Percentiles rank a stretch among this genome's conserved stretches.
These are phyloP conservation scores for Clitocybe nebularis DNA, from an alignment of 1,284 basidiomycete genomes.

Conservation along the genomic window DNA sequence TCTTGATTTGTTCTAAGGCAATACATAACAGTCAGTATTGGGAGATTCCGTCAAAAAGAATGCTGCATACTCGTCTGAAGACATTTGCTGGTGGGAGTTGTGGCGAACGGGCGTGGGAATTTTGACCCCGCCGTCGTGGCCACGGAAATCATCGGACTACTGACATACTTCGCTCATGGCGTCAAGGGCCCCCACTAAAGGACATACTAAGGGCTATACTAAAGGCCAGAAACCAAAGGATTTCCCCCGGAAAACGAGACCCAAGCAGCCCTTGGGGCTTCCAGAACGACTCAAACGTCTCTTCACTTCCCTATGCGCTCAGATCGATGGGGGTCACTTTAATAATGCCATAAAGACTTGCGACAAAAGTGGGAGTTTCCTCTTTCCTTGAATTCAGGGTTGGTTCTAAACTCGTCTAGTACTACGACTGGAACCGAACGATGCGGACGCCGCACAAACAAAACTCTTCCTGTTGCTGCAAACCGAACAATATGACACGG, in stretches of 20 bases:
- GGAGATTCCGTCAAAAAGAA: neutral
- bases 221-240: conserved; percentile 19
- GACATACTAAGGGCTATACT: conserved; percentile 5
- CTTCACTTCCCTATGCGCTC: conserved; percentile 76
- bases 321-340: conserved; percentile 68
- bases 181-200: conserved; percentile 8
- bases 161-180: conserved; percentile 11
- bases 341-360: conserved; percentile 70
- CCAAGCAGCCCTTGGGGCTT: conserved; percentile 50
- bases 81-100: conserved; percentile 38
- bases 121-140: conserved; percentile 3
- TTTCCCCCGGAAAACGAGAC: conserved; percentile 23
- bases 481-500: conserved; percentile 70
- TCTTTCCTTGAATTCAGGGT: conserved; percentile 8
- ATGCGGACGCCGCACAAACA: conserved; percentile 70
- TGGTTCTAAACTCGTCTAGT: conserved; percentile 39
- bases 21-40: neutral
- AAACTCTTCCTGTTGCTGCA: conserved; percentile 82
- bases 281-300: conserved; percentile 65
- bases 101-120: conserved; percentile 28
- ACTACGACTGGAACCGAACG: conserved; percentile 61
- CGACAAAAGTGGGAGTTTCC: conserved; percentile 69
- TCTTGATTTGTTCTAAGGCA: conserved; percentile 27
- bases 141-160: too few species aligned
- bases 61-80: conserved; percentile 44